Percentiles rank a stretch among this genome's conserved stretches.
Evolutionary conservation across 441 rosid genomes (phyloP).

Genomic region (Adansonia grandidieri): DNA sequence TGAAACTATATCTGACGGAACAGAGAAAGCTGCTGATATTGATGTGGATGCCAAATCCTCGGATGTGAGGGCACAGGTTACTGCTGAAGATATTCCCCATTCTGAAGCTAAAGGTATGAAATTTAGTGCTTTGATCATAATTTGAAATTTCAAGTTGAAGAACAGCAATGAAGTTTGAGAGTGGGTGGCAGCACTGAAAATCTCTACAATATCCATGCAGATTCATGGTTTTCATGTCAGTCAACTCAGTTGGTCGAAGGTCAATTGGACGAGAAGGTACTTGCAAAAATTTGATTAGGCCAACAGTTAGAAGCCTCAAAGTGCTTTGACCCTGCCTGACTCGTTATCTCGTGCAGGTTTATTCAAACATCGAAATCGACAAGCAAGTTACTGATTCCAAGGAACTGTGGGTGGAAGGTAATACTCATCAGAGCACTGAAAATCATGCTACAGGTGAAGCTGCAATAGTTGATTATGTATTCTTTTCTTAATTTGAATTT

Average conservation of each 20-base stretch:
- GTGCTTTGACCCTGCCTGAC: slow-evolving; percentile 20
- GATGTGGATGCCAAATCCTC: slow-evolving; percentile 16
- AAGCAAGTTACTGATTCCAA: slow-evolving; percentile 27
- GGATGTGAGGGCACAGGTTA: slow-evolving; percentile 34
- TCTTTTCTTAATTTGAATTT: slow-evolving; percentile 41
- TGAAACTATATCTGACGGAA: slow-evolving; percentile 28
- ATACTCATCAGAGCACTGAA: slow-evolving; percentile 25
- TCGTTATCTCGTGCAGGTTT: slow-evolving; percentile 27
- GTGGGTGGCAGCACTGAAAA: slow-evolving; percentile 44
- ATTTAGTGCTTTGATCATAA: slow-evolving; percentile 40
- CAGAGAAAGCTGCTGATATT: slow-evolving; percentile 25
- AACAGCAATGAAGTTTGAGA: slow-evolving; percentile 38
- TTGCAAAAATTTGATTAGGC: slow-evolving; percentile 28
- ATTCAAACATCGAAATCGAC: slow-evolving; percentile 30
- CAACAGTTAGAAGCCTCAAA: neutral
- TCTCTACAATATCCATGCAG: slow-evolving; percentile 47
- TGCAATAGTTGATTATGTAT: slow-evolving; percentile 37
- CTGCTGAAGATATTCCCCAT: slow-evolving; percentile 39
- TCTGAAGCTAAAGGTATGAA: slow-evolving; percentile 49
- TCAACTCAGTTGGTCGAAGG: slow-evolving; percentile 36
- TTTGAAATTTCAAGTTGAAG: slow-evolving; percentile 55
- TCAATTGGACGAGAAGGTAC: slow-evolving; percentile 33
- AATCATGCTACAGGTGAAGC: slow-evolving; percentile 37
- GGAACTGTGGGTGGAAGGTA: slow-evolving; percentile 31
- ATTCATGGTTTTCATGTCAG: slow-evolving; percentile 34